Evolutionary conservation across 176 grass and related monocot genomes (phyloP).

Genomic region (Guadua angustifolia): DNA sequence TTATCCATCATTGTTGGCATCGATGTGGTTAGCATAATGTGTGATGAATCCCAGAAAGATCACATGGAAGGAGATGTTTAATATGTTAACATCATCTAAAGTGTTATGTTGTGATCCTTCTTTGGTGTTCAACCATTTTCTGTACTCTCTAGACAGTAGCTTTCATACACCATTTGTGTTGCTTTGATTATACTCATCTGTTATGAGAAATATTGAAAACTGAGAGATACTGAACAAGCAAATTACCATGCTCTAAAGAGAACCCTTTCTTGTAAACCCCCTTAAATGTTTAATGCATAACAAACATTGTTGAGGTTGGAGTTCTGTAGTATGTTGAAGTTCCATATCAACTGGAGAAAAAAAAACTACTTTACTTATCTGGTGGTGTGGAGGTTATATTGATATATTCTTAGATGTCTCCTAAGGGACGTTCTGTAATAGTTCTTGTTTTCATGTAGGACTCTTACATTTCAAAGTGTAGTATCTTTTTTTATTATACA

Average conservation of each 20-base stretch:
- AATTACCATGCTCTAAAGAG: conserved; percentile 12
- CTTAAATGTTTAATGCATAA: neutral
- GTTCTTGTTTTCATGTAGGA: neutral
- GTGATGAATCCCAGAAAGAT: conserved; percentile 3
- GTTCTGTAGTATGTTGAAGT: neutral
- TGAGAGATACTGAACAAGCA: neutral
- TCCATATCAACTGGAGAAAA: neutral
- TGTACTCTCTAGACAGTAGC: neutral
- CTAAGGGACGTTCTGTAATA: neutral
- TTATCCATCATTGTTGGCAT: neutral
- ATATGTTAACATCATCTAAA: conserved; percentile 7
- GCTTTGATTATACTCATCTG: conserved; percentile 10
- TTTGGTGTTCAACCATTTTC: conserved; percentile 11
- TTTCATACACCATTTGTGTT: conserved; percentile 29
- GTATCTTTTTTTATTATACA: neutral
- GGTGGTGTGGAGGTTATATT: conserved; percentile 22
- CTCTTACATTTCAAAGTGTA: neutral
- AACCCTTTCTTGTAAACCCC: neutral
- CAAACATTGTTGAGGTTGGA: neutral
- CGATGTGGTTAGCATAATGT: neutral
- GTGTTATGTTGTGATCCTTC: conserved; percentile 12
- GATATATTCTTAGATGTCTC: neutral
- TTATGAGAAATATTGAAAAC: neutral
- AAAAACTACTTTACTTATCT: neutral
- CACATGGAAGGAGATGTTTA: neutral